Evolutionary conservation across 352 stramenopile genomes (phyloP).

Genomic region (Pythium myriotylum): DNA sequence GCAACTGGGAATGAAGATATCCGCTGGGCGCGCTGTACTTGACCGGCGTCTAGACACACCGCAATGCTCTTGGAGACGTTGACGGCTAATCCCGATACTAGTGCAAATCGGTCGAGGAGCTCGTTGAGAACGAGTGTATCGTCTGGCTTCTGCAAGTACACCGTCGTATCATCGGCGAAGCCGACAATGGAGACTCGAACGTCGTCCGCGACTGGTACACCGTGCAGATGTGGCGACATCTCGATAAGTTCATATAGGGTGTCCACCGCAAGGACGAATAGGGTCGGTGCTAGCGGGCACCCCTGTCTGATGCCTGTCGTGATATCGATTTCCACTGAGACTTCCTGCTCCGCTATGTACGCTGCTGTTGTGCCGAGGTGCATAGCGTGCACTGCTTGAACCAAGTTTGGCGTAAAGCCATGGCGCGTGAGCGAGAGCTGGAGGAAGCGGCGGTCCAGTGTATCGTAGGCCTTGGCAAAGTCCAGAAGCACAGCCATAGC

Average conservation of each 20-base stretch:
- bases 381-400: background rate
- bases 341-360: background rate
- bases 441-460: background rate
- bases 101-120: no score
- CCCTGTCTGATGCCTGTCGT: background rate
- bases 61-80: no score
- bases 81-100: no score
- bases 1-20: no score
- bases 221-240: background rate
- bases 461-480: conserved; percentile 2
- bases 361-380: background rate
- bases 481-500: background rate
- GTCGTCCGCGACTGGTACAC: background rate
- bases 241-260: background rate
- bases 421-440: background rate
- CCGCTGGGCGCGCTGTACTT: no score
- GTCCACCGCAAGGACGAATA: background rate
- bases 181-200: no score
- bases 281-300: background rate
- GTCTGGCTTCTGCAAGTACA: no score
- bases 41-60: no score
- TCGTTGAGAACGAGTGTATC: background rate
- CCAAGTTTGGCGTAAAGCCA: background rate
- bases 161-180: no score
- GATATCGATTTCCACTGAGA: background rate